Base-by-base conservation (phyloP, 2,329 filamentous ascomycete genomes). In the Mycogone perniciosa region DNA sequence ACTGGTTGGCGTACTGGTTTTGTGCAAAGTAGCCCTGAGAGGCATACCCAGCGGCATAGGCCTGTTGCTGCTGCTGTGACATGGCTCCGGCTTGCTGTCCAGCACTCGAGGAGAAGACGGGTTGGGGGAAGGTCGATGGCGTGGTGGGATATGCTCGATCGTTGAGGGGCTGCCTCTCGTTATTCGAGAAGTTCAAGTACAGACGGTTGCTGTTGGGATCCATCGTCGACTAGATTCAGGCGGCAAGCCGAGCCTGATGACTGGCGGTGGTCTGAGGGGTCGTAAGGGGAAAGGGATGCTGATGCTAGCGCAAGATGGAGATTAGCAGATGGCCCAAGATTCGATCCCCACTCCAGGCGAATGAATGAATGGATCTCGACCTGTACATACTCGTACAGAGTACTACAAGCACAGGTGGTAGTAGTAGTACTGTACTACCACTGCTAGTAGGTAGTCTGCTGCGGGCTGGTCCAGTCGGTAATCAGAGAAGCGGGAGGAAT, bases 51-150 rank as follows among this genome's bases (percentile, higher is more conserved):
- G 72, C 73, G 31, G 66, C 65, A 57, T 80, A 79, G 42, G 69
- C 68, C 62, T 76, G 73, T 44, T 68, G 67, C 57, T 74, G 71
- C 54, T 62, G 60, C 56, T 71, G 71, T 53, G 51, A 44, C 44
- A 47, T 38, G 69, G 62, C 48, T 35, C 55, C 51, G 61, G 85
- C 69, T 50, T 70, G 64, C 57, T 71, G 71, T 31, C 48, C 53
- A 33, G 51, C 34, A 29, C 50, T 34, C 47, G 64, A 62, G 52
- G 76, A 73, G 59, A 79, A 81, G 67, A 95, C 87, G 54, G 91
- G 91, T 72, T 97, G 92, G 9, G 92, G 92, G 65, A 97, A 97
- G 53, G 91, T 96, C 58, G 92, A 96, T 47, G 92, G 92, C 7
- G 92, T 96, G 48, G 92, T 90, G 60, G 86, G 88, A 76, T 88